A percentile compares a stretch with the other conserved stretches of the same genome.
Conservation (phyloP, 345 rosid genomes). For the Cochlearia excelsa region DNA sequence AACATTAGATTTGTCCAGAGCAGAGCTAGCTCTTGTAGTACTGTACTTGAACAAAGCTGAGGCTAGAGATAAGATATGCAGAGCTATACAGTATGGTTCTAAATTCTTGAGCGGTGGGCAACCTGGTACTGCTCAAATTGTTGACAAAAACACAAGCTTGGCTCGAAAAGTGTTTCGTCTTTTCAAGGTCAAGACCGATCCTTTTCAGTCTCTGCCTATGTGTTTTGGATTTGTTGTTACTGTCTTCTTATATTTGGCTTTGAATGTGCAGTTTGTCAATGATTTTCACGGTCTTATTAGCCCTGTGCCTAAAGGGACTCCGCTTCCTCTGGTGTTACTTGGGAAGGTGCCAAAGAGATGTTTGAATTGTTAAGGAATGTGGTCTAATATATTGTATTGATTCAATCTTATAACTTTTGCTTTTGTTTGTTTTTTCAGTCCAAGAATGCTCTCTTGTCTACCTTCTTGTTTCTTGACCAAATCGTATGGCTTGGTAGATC, state of each 20-base stretch:
- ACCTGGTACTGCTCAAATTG: constrained; percentile 91
- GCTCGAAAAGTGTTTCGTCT: constrained; percentile 98
- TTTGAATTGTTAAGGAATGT: neutral
- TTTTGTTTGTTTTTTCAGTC: constrained; percentile 52
- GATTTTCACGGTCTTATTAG: constrained; percentile 82
- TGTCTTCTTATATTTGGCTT: constrained; percentile 9
- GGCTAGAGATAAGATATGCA: constrained; percentile 98
- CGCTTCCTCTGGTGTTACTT: constrained; percentile 76
- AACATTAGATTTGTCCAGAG: constrained; percentile 72
- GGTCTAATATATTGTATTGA: constrained; percentile 6
- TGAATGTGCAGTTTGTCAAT: constrained; percentile 69
- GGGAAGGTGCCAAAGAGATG: constrained; percentile 64
- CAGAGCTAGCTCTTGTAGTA: constrained; percentile 80
- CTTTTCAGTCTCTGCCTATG: too few relatives aligned
- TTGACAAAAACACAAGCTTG: constrained; percentile 90
- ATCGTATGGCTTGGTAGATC: constrained; percentile 91
- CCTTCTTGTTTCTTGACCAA: constrained; percentile 97
- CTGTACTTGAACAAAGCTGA: constrained; percentile 93
- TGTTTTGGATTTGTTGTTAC: neutral
- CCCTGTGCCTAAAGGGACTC: constrained; percentile 88
- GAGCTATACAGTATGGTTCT: constrained; percentile 97
- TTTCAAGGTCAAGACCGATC: constrained; percentile 53
- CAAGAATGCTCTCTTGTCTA: constrained; percentile 77
- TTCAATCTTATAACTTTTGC: neutral
- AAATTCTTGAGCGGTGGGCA: constrained; percentile 85